Conservation (phyloP, 192 early-diverging fungal genomes). For the Lunasporangiospora selenospora region DNA sequence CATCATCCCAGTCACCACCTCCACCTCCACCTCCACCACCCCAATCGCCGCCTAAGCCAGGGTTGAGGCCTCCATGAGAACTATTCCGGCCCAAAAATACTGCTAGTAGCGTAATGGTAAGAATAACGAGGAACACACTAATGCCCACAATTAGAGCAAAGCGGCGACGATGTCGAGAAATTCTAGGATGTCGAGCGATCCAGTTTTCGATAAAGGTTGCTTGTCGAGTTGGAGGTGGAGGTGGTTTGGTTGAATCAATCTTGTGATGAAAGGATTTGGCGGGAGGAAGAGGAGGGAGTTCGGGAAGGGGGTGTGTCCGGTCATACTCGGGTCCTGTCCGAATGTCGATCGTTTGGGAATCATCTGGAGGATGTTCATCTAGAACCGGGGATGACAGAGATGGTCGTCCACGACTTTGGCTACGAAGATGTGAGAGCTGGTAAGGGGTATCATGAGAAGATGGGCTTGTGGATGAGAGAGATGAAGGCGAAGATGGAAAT, state of each 20-base stretch:
- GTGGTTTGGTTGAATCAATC: not conserved
- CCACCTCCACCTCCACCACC: not conserved
- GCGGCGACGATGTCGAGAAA: constrained; percentile 28
- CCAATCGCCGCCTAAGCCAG: not conserved
- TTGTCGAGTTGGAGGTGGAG: not conserved
- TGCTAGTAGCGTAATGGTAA: constrained; percentile 15
- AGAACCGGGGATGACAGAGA: no score
- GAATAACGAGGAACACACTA: not conserved
- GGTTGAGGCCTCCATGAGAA: not conserved
- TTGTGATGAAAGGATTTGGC: not conserved
- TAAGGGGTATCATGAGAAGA: no score
- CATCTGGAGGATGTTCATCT: no score
- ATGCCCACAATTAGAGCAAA: constrained; percentile 21
- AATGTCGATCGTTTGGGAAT: no score
- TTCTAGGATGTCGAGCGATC: constrained; percentile 18
- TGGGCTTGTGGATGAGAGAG: no score
- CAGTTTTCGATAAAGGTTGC: constrained; percentile 12
- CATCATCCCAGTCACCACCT: constrained; percentile 2
- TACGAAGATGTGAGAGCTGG: no score
- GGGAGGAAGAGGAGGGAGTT: not conserved
- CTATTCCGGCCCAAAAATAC: constrained; percentile 15
- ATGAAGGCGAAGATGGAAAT: constrained; percentile 3
- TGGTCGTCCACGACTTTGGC: no score
- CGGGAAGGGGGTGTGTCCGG: no score
- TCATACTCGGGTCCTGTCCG: no score